Base-by-base conservation (phyloP, 768 basidiomycete genomes). In the Kwoniella shandongensis region DNA sequence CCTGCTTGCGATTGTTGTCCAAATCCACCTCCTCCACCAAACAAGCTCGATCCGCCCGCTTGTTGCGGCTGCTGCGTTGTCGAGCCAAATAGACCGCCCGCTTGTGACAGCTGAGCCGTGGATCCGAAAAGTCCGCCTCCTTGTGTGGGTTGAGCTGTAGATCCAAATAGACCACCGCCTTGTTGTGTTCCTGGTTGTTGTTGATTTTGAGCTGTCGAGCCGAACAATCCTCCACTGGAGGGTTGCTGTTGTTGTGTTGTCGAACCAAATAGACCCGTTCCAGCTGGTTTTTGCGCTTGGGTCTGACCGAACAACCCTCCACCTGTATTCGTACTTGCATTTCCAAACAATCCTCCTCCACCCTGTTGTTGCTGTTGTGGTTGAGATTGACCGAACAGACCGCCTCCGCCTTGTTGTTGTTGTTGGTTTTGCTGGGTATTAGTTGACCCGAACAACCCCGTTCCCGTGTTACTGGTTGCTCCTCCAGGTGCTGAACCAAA, bases 201-300 rank as follows among this genome's bases (percentile, higher is more conserved):
- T 36, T 54, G 56, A 23, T 38, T 27, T 29, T 47, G 46, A 0
- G 35, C 26, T 27, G 26, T 44, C 8, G 38, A 44, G 29, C 52
- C 51, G 38, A 65, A 61, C 27, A 56, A 22, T 17, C 48, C 53
- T 4, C 41, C 32, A 13, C 48, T n/a, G 15, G 29, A 30, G 54
- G 58, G 4, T 46, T 10, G n/a, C 27, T 30, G 58, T 30, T 52
- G 58, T 52, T 42, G 60, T 17, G 51, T 41, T 8, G 56, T 59
- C 8, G 67, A 64, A 32, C 68, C 65, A 29, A 70, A 70, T 10
- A 66, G 55, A 41, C 61, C 57, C n/a, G 47, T 45, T 10, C 36
- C 35, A 41, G 46, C 4, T 23, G 44, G 53, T 35, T 54, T 18
- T 27, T 27, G 59, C 38, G 2, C 27, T 38, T 40, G 59, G 42